Evolutionary conservation across 805 yeast species (phyloP), one percentile per base, ranked within the genome.

Genomic region (Saturnispora serradocipensis): DNA sequence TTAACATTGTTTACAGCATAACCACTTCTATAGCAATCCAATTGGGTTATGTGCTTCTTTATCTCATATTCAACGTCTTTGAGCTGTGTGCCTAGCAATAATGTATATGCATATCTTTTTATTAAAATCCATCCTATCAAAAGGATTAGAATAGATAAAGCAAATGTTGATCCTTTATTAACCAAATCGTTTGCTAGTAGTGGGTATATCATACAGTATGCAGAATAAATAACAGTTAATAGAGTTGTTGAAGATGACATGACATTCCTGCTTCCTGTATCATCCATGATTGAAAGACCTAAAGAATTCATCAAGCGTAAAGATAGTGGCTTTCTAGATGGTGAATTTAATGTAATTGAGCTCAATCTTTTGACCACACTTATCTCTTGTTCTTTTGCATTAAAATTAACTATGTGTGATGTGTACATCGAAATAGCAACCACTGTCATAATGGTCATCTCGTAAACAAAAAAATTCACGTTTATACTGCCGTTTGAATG

Each of bases 1-100:
- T 77, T 69, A 8, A 85, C 70, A 59, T 63, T 71, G 13, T 74
- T 71, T 15, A 85, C 61, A 6, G 62, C 61, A 59, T 81, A 83
- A 5, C 69, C 65, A 3, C 73, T 64, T 58, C 76, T 80, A 65
- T 77, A 86, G 38, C 67, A 68, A 13, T 78, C 81, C n/a, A 81
- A 64, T 1, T 62, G 60, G 25, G 68, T 63, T n/a, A 86, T 73
- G 10, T 65, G 62, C 43, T 72, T 74, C n/a, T 64, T 65, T 5
- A 86, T 72, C 4, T 67, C 60, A 0, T 68, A 53, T 47, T 47
- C 70, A 53, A 49, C 61, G 27, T 70, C 71, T 51, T 66, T 66
- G 49, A 67, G 71, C 2, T 86, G 86, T 52, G 72, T 78, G 11
- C 80, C 74, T 25, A 82, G 60, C 32, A 82, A 61, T 20, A 82